These are phyloP conservation scores for Elsinoe australis DNA, from an alignment of 2,329 filamentous ascomycete genomes.

Conservation along the genomic window DNA sequence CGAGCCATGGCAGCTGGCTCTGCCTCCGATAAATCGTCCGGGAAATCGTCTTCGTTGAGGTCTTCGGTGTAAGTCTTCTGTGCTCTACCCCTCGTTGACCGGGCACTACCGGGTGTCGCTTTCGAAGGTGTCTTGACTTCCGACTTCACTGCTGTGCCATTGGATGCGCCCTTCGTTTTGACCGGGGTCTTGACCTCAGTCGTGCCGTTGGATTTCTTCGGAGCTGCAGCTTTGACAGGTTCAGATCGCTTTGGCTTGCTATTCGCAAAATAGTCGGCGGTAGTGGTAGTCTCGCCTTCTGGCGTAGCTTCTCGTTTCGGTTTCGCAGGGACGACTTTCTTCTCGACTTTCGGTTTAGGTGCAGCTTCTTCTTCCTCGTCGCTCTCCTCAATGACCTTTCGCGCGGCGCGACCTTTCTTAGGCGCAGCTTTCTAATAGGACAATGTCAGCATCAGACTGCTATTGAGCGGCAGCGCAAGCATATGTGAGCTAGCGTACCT, in stretches of 20 bases:
- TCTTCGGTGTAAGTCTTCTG: slow-evolving; percentile 34
- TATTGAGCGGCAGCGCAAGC: too few relatives aligned
- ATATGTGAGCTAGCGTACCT: slow-evolving; percentile 24
- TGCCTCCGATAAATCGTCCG: slow-evolving; percentile 37
- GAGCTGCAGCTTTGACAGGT: slow-evolving; percentile 24
- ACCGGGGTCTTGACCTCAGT: slow-evolving; percentile 33
- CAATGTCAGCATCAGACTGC: too few relatives aligned
- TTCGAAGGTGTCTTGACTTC: slow-evolving; percentile 23
- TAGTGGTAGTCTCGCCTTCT: slow-evolving; percentile 51
- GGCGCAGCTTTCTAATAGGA: slow-evolving; percentile 27
- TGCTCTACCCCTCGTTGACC: slow-evolving; percentile 36
- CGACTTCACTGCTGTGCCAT: slow-evolving; percentile 26
- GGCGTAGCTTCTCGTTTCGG: slow-evolving; percentile 44
- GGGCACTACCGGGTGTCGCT: slow-evolving; percentile 29
- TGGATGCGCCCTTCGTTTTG: slow-evolving; percentile 30
- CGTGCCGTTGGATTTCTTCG: slow-evolving; percentile 22
- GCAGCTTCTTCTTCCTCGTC: slow-evolving; percentile 55
- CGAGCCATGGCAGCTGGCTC: slow-evolving; percentile 76
- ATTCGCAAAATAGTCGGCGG: slow-evolving; percentile 55
- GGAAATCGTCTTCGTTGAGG: slow-evolving; percentile 30
- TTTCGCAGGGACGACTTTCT: slow-evolving; percentile 55
- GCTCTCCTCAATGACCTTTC: slow-evolving; percentile 73
- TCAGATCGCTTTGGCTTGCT: slow-evolving; percentile 47
- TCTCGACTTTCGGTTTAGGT: slow-evolving; percentile 35
- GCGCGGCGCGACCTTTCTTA: slow-evolving; percentile 42